Conservation (phyloP, 2,329 filamentous ascomycete species). For the Beauveria bassiana region DNA sequence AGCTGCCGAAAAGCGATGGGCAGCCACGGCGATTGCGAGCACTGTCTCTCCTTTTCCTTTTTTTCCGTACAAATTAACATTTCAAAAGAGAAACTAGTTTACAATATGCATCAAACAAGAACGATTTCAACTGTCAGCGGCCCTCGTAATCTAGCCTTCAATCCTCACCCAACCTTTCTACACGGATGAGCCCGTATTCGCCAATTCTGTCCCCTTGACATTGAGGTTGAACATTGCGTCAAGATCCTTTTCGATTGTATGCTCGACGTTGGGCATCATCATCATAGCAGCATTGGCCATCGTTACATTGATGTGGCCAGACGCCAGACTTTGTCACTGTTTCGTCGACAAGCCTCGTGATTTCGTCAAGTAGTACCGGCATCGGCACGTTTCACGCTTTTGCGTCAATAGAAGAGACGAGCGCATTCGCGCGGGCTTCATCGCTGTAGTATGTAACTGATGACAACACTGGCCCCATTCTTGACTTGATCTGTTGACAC, state of each 20-base stretch:
- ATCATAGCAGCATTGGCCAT: conserved; percentile 49
- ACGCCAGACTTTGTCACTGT: conserved; percentile 43
- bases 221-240: conserved; percentile 43
- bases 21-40: not conserved
- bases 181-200: too few relatives aligned
- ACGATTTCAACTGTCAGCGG: too few relatives aligned
- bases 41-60: too few relatives aligned
- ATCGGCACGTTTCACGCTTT: conserved; percentile 38
- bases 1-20: not conserved
- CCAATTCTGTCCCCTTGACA: conserved; percentile 35
- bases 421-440: conserved; percentile 34
- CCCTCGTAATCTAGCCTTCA: too few relatives aligned
- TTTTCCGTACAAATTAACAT: too few relatives aligned
- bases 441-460: conserved; percentile 44
- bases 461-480: conserved; percentile 48
- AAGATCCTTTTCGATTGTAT: conserved; percentile 42
- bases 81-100: too few relatives aligned
- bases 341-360: conserved; percentile 40
- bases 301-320: conserved; percentile 51
- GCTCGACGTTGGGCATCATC: conserved; percentile 40
- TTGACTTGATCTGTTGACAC: conserved; percentile 46
- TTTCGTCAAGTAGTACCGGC: conserved; percentile 35
- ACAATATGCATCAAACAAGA: too few relatives aligned
- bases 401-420: conserved; percentile 40
- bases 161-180: too few relatives aligned